phyloP scores from a whole-genome alignment of 2,329 filamentous ascomycete genomes.

The Leptographium wingfieldii region DNA sequence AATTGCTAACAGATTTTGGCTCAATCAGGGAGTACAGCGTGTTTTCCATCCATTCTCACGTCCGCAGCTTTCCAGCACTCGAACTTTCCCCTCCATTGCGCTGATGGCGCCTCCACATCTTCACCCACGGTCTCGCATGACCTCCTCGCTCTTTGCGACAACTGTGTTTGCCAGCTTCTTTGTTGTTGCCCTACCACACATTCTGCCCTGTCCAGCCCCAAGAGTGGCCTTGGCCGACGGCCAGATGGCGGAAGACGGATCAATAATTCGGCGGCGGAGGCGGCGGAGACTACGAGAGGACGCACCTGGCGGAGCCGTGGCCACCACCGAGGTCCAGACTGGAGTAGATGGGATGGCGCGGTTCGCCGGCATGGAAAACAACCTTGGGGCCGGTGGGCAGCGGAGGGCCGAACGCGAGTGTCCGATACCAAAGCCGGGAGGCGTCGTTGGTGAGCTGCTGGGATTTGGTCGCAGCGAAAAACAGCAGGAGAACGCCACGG shows the following conservation, averaged over 20 bases:
- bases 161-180: conserved; percentile 83
- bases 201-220: conserved; percentile 82
- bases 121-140: conserved; percentile 86
- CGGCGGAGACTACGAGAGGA: conserved; percentile 16
- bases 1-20: background rate
- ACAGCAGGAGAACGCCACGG: background rate
- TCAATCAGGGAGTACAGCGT: background rate
- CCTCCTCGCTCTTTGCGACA: conserved; percentile 87
- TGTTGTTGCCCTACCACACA: conserved; percentile 80
- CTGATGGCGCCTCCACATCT: conserved; percentile 78
- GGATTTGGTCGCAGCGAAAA: conserved; percentile 42
- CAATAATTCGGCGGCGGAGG: conserved; percentile 21
- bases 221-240: conserved; percentile 64
- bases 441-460: conserved; percentile 37
- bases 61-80: conserved; percentile 10
- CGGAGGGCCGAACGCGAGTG: conserved; percentile 55
- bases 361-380: conserved; percentile 26
- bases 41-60: background rate
- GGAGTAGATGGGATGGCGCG: conserved; percentile 34
- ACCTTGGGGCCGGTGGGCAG: conserved; percentile 25
- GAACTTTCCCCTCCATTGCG: background rate
- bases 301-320: background rate
- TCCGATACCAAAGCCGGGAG: conserved; percentile 81
- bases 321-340: conserved; percentile 24
- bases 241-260: conserved; percentile 30